Base-by-base conservation (phyloP, 768 basidiomycete genomes). In the Saitozyma sp. region DNA sequence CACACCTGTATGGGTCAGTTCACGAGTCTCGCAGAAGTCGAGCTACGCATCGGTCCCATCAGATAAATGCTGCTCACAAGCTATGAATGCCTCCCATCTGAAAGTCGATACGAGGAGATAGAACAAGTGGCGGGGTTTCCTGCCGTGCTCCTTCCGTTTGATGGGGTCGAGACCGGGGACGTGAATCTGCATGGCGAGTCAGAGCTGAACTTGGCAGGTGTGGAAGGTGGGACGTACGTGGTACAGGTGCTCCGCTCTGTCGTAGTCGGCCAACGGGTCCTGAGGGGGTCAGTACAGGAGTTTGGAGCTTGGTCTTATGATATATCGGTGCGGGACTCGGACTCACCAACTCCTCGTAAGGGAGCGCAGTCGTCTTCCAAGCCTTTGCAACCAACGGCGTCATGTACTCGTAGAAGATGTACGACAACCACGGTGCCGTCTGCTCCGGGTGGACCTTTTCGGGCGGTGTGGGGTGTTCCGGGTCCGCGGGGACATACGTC, bases 401-500 rank as follows among this genome's bases (percentile, higher is more conserved):
- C 62, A 88, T 77, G 78, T 83, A 89, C n/a, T 79, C 75, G 70
- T 82, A 88, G 4, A 82, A 69, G 16, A 83, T 43, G 61, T 81
- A 70, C 7, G 81, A 83, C 42, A 85, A 71, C 56, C 81, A 66
- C 3, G 84, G 83, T 0, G 84, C 82, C 8, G 83, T 85, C 67
- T 85, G 84, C 63, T 86, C 85, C 0, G 83, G 81, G 58, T 82
- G 81, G 6, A 66, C 67, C 41, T 64, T 56, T 9, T 59, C 63
- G 19, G 58, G 50, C 5, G 62, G 58, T 2, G 68, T 65, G 9
- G 78, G 78, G 53, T 77, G 63, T 1, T 38, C 19, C 7, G 85
- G 83, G 66, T 89, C 84, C 29, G 85, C 80, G 6, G 88, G 87
- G 2, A 83, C 74, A 73, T 89, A 88, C 51, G 81, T 80, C 14